Evolutionary conservation across 2,329 filamentous ascomycete genomes (phyloP).

Genomic region (Pezicula rhizophila): DNA sequence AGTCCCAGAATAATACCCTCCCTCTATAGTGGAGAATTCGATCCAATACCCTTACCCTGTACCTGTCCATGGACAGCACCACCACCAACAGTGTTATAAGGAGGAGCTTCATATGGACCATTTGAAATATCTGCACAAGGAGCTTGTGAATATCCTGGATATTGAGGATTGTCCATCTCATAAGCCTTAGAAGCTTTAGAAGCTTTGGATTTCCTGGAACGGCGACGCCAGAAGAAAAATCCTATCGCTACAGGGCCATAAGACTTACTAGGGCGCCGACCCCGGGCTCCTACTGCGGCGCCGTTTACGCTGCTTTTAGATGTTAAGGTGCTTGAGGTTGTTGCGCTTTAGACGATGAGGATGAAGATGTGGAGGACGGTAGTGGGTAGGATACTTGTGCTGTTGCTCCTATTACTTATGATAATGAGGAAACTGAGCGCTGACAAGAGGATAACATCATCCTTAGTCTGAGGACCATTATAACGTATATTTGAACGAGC

Average conservation of each 20-base stretch:
- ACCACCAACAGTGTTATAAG: background rate
- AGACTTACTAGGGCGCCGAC: conserved; percentile 10
- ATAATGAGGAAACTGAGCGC: background rate
- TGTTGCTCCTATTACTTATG: conserved; percentile 4
- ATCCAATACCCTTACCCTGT: no score
- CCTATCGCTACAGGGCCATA: conserved; percentile 7
- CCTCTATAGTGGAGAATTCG: conserved; percentile 3
- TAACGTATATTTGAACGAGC: background rate
- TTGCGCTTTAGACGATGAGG: conserved; percentile 5
- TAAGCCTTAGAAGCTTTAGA: conserved; percentile 2
- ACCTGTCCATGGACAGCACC: background rate
- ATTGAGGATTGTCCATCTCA: conserved; percentile 3
- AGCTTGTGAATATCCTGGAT: background rate
- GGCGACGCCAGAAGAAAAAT: conserved; percentile 7
- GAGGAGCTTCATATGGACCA: background rate
- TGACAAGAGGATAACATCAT: background rate
- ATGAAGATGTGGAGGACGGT: conserved; percentile 1
- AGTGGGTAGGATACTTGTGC: conserved; percentile 3
- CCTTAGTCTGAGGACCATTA: background rate
- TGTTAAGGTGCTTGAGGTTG: background rate
- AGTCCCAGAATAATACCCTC: conserved; percentile 2
- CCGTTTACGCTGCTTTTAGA: background rate
- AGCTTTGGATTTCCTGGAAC: conserved; percentile 1
- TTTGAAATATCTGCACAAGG: background rate
- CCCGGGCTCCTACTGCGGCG: conserved; percentile 12